Conservation (phyloP, 1,139 yeast genomes). For the Torulaspora globosa region DNA sequence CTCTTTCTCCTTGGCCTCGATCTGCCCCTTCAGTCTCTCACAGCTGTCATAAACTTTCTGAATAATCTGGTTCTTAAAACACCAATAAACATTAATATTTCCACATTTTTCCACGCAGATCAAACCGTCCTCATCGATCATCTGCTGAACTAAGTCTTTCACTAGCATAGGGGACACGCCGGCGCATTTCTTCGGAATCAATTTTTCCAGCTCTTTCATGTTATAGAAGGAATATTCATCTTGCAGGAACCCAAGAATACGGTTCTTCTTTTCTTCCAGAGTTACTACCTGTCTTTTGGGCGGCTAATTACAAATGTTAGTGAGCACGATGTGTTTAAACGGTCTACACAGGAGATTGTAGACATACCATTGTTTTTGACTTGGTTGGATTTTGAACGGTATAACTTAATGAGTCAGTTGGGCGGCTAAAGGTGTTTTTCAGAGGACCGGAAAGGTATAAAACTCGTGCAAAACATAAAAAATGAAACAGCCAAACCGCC, state of each 20-base stretch:
- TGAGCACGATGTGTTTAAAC: background rate
- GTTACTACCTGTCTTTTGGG: conserved; percentile 28
- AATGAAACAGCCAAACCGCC: background rate
- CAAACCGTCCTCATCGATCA: conserved; percentile 47
- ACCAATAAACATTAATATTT: conserved; percentile 50
- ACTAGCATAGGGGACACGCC: conserved; percentile 48
- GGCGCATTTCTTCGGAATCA: conserved; percentile 43
- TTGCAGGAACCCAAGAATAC: conserved; percentile 43
- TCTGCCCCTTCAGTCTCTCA: conserved; percentile 11
- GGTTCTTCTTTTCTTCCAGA: conserved; percentile 42
- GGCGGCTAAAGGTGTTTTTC: background rate
- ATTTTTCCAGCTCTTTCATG: conserved; percentile 50
- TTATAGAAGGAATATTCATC: conserved; percentile 43
- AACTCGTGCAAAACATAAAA: background rate
- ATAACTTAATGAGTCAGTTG: background rate
- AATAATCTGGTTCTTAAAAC: conserved; percentile 43
- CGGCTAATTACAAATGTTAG: conserved; percentile 19
- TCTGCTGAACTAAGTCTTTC: conserved; percentile 45
- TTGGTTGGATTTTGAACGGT: background rate
- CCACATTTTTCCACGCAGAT: conserved; percentile 54
- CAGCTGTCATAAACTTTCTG: conserved; percentile 29
- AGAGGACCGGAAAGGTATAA: background rate
- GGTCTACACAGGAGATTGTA: background rate
- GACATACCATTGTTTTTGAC: background rate
- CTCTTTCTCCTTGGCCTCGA: conserved; percentile 16